These are phyloP conservation scores for Biancaea sappan DNA, from an alignment of 306 rosid species.

Conservation along the genomic window DNA sequence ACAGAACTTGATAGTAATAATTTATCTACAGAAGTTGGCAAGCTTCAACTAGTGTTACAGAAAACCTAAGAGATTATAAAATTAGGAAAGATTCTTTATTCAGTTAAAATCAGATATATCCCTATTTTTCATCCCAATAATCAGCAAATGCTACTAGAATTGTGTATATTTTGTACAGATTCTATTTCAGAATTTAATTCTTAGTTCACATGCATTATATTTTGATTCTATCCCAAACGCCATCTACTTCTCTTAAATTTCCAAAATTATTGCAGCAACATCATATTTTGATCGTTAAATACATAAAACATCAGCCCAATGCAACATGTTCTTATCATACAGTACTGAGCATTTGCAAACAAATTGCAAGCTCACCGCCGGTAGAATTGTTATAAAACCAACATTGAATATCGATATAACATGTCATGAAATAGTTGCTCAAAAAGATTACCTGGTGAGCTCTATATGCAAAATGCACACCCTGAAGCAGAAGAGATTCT, in stretches of 20 bases:
- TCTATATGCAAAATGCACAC: constrained; percentile 78
- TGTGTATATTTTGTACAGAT: not conserved
- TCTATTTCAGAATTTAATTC: not conserved
- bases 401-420: not conserved
- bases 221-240: no score
- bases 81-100: not conserved
- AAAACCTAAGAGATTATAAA: not conserved
- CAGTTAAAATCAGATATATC: not conserved
- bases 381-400: constrained; percentile 10
- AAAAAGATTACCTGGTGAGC: constrained; percentile 75
- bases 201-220: not conserved
- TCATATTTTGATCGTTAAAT: not conserved
- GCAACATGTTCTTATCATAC: not conserved
- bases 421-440: constrained; percentile 12
- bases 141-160: not conserved
- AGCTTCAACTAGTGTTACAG: not conserved
- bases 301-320: not conserved
- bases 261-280: not conserved
- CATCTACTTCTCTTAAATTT: not conserved
- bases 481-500: constrained; percentile 93
- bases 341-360: not conserved
- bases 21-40: not conserved
- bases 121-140: not conserved
- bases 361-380: not conserved
- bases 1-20: constrained; percentile 8